Base-by-base conservation (phyloP, 2,329 filamentous ascomycete species). In the Trichoderma oligosporum region DNA sequence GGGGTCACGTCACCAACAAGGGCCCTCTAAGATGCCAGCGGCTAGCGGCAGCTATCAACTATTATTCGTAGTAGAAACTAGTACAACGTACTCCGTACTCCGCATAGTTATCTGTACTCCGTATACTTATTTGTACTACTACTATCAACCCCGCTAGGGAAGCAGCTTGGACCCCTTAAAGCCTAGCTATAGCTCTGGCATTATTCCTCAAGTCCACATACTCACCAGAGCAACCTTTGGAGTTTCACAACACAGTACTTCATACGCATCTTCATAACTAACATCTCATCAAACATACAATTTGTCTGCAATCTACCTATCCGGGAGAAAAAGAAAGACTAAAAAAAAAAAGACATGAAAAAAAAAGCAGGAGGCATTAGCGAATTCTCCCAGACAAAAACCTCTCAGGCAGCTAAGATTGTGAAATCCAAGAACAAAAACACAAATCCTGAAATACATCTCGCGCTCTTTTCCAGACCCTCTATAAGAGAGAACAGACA, bases 1-100 rank as follows among this genome's bases (percentile, higher is more conserved):
- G 52, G 36, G 52, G 42, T 39, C 42, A 56, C 53, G 53, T 56
- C 53, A 56, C 53, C 53, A 48, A 44, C 14, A 38, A 54, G 39
- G 51, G 39, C 11, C 41, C 51, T 36, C 29, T 54, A 38, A 44
- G 38, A 22, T 33, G 49, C 49, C 27, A n/a, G 33, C 11, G 25
- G 38, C 18, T 53, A 42, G 18, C 39, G 39, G 49, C 49, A 31
- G 38, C 27, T 52, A 41, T 24, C 49, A 42, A 11, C 36, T 53
- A 14, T 2, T 16, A 27, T 22, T 22, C 25, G 12, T n/a, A n/a
- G n/a, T n/a, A n/a, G n/a, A n/a, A n/a, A n/a, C n/a, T n/a, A n/a
- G n/a, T n/a, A n/a, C n/a, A n/a, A n/a, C n/a, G n/a, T n/a, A n/a
- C n/a, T n/a, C n/a, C n/a, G n/a, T n/a, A n/a, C n/a, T n/a, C n/a